Evolutionary conservation across 345 rosid genomes (phyloP).

Genomic region (Raphanus sativus): DNA sequence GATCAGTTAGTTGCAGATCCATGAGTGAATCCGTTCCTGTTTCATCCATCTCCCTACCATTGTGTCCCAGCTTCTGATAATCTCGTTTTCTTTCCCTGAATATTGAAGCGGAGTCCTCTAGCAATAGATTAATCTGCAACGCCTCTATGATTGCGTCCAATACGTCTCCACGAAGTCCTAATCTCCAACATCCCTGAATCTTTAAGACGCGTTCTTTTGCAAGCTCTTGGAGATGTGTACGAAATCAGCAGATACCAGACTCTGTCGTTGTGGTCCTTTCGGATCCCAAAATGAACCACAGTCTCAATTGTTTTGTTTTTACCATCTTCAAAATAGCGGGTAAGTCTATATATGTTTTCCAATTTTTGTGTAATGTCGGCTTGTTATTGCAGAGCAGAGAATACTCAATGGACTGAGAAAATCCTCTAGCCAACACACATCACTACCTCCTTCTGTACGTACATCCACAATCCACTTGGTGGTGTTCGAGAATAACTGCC

Average conservation of each 20-base stretch:
- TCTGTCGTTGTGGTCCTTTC: constrained; percentile 70
- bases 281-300: constrained; percentile 63
- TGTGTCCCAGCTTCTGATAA: constrained; percentile 78
- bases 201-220: constrained; percentile 61
- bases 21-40: constrained; percentile 60
- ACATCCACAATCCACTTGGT: too few relatives aligned
- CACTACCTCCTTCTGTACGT: too few relatives aligned
- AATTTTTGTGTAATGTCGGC: constrained; percentile 73
- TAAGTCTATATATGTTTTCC: constrained; percentile 76
- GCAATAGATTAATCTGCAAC: constrained; percentile 80
- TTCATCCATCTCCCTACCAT: constrained; percentile 55
- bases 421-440: constrained; percentile 33
- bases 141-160: constrained; percentile 69
- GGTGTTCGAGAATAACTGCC: too few relatives aligned
- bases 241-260: constrained; percentile 72
- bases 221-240: constrained; percentile 64
- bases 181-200: neutral
- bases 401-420: constrained; percentile 84
- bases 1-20: constrained; percentile 76
- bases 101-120: constrained; percentile 78
- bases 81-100: constrained; percentile 66
- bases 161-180: constrained; percentile 56
- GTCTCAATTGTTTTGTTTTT: constrained; percentile 75
- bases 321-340: constrained; percentile 71
- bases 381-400: constrained; percentile 83